These are phyloP conservation scores for Agastache rugosa DNA, from an alignment of 257 asterid species.

Conservation along the genomic window DNA sequence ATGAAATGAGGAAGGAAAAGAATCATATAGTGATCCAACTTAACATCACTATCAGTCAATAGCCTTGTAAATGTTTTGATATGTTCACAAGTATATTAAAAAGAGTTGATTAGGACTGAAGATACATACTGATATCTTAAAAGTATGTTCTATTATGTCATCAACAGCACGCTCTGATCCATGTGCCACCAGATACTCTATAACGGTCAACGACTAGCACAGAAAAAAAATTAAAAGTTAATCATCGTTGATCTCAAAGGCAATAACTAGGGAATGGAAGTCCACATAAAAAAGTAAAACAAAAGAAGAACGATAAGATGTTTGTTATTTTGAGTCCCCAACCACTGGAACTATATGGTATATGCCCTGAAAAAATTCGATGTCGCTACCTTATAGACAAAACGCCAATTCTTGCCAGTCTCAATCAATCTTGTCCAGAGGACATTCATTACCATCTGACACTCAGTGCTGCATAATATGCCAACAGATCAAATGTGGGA, in stretches of 20 bases:
- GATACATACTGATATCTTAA: slow-evolving; percentile 82
- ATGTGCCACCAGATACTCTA: slow-evolving; percentile 95
- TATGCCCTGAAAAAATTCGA: slow-evolving; percentile 14
- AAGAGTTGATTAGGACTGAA: slow-evolving; percentile 33
- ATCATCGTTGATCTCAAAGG: slow-evolving; percentile 26
- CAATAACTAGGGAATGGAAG: slow-evolving; percentile 22
- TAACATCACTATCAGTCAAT: not conserved
- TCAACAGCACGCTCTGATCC: slow-evolving; percentile 98
- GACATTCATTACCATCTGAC: slow-evolving; percentile 90
- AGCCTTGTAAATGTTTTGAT: slow-evolving; percentile 10
- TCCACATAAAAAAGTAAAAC: slow-evolving; percentile 2
- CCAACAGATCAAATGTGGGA: slow-evolving; percentile 43
- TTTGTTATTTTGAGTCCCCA: slow-evolving; percentile 6
- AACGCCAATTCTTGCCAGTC: slow-evolving; percentile 90
- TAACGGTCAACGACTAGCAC: slow-evolving; percentile 79
- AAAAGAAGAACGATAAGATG: not conserved
- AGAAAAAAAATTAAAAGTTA: slow-evolving; percentile 28
- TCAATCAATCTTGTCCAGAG: slow-evolving; percentile 86
- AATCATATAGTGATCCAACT: slow-evolving; percentile 27
- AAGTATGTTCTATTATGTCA: slow-evolving; percentile 91
- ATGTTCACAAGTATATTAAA: slow-evolving; percentile 9
- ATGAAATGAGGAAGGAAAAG: slow-evolving; percentile 31
- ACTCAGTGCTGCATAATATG: slow-evolving; percentile 74
- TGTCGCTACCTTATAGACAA: slow-evolving; percentile 74
- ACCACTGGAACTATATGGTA: slow-evolving; percentile 19